Base-by-base conservation (phyloP, 257 asterid species). In the Jaltomata sinuosa region DNA sequence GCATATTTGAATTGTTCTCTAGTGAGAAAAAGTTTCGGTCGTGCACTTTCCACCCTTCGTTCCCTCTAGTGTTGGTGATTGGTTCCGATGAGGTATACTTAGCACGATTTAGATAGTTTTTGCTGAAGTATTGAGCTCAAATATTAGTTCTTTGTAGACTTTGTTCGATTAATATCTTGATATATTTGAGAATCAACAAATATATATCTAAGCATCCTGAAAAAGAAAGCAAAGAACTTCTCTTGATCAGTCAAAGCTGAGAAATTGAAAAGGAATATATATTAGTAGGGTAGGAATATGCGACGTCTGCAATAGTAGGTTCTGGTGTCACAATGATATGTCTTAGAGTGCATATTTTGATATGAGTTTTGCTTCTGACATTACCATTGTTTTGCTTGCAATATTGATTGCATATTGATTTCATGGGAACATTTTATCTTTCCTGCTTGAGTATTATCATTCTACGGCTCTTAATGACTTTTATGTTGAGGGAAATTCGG, bases 31-130 rank as follows among this genome's bases (percentile, higher is more conserved):
- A 83, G 71, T 92, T 90, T 45, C 81, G 74, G 1, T 90, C 91
- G 0, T 87, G 92, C 91, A 87, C 89, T 10, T 90, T 88, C 89
- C 91, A 88, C 84, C 92, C 91, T 3, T 88, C 38, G 15, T 69
- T 86, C 67, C 47, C 86, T 11, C 91, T 82, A 52, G 87, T 88
- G 25, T 85, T 86, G 77, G 88, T 78, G 49, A 74, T 89, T 25
- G 93, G 93, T 55, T 89, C 90, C 6, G 64, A 88, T 81, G 76
- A 85, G 92, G 92, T 89, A 90, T 72, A 54, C 40, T 64, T 29
- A 15, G 16, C 42, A 11, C 21, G 29, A 29, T 62, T 27, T 19
- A 4, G 11, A 19, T 22, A 55, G 21, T 55, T 55, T 64, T 1
- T 64, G 72, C n/a, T 12, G 40, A 64, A 64, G n/a, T 38, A 12